Conservation (phyloP, 2,329 filamentous ascomycete genomes). For the Aspergillus sp. region DNA sequence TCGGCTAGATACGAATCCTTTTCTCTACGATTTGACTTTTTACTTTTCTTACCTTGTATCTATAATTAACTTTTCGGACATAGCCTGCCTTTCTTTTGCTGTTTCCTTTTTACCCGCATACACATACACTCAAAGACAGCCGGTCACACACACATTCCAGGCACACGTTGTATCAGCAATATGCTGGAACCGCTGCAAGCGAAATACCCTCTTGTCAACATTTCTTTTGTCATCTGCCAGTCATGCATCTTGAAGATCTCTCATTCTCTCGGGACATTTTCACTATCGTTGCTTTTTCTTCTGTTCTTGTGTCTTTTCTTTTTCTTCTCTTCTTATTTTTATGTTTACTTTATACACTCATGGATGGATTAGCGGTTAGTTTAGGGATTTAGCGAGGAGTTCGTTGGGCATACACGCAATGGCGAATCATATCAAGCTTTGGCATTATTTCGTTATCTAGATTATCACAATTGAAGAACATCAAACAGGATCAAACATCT, state of each 20-base stretch:
- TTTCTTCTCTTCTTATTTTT: background rate
- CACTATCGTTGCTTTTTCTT: background rate
- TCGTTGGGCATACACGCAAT: constrained; percentile 8
- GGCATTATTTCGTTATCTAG: background rate
- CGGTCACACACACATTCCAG: background rate
- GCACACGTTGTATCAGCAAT: background rate
- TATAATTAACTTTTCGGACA: background rate
- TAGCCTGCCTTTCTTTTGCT: background rate
- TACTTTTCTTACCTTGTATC: constrained; percentile 1
- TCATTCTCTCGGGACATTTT: constrained; percentile 4
- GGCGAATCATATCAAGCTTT: background rate
- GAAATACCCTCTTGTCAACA: constrained; percentile 9
- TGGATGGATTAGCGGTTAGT: background rate
- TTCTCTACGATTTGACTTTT: background rate
- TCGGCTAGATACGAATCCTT: background rate
- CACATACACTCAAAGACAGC: background rate
- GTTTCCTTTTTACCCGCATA: background rate
- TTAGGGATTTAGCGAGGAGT: constrained; percentile 11
- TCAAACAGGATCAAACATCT: no score
- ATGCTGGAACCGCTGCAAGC: constrained; percentile 4
- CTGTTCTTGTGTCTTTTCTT: background rate
- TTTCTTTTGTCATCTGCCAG: constrained; percentile 9
- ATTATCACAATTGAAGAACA: background rate
- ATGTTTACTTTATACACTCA: background rate
- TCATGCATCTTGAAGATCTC: constrained; percentile 1